Conservation (phyloP, 352 stramenopile species). For the Globisporangium nunn region DNA sequence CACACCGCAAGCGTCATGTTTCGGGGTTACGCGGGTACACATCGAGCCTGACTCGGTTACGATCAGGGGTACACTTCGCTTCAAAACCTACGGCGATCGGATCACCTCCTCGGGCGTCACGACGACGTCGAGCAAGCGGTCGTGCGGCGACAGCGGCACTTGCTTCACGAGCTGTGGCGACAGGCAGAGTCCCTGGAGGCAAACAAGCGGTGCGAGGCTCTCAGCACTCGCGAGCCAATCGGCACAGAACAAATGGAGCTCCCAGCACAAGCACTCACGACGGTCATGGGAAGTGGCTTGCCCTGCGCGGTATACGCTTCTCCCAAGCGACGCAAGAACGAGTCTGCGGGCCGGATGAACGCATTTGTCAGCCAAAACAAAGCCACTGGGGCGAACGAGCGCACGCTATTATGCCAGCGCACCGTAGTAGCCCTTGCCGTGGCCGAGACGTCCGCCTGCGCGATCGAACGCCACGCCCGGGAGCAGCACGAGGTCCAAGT, state of each 20-base stretch:
- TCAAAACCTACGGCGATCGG: no score
- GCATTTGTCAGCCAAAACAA: not conserved
- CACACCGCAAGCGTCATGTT: no score
- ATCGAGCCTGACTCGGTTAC: no score
- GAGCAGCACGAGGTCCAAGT: constrained; percentile 77
- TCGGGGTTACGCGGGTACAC: not conserved
- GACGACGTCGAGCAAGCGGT: constrained; percentile 57
- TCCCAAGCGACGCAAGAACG: constrained; percentile 54
- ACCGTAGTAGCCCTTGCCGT: constrained; percentile 89
- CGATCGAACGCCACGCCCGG: constrained; percentile 81
- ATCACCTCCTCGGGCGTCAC: constrained; percentile 32
- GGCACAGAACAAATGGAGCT: not conserved
- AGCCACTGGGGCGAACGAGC: no score
- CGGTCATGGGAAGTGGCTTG: constrained; percentile 34
- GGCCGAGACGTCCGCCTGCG: constrained; percentile 66
- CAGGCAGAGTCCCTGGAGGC: constrained; percentile 54
- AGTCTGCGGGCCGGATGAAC: constrained; percentile 28
- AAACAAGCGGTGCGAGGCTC: not conserved
- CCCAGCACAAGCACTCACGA: constrained; percentile 24
- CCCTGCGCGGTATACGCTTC: constrained; percentile 33
- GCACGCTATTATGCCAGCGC: not conserved
- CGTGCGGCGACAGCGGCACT: constrained; percentile 57
- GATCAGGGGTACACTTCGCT: no score
- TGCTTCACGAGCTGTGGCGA: constrained; percentile 47
- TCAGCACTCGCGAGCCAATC: no score